These are phyloP conservation scores for Zancudomyces culisetae DNA, from an alignment of 371 early-diverging fungal species.

Conservation along the genomic window DNA sequence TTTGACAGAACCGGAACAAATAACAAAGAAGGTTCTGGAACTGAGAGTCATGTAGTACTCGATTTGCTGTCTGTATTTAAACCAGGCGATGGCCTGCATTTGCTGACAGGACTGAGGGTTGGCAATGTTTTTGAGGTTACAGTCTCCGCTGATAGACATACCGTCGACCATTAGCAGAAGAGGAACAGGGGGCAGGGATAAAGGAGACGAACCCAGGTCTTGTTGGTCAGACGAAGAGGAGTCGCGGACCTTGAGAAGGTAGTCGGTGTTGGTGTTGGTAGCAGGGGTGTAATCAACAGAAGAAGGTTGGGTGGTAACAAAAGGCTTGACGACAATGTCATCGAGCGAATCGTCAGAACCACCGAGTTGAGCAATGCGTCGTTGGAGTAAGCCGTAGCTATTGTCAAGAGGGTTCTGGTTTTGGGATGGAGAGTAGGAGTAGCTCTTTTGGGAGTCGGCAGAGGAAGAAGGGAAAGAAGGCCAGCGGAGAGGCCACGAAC, in stretches of 20 bases:
- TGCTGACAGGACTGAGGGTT: slow-evolving; percentile 13
- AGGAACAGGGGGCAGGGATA: slow-evolving; percentile 7
- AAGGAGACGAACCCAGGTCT: neutral
- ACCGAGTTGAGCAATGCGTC: too few species aligned
- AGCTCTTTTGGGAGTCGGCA: too few species aligned
- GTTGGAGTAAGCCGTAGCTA: too few species aligned
- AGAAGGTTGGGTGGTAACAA: slow-evolving; percentile 8
- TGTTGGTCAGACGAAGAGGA: too few species aligned
- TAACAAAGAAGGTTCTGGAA: slow-evolving; percentile 18
- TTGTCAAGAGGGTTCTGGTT: too few species aligned
- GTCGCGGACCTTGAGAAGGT: too few species aligned
- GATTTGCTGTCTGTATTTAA: slow-evolving; percentile 22
- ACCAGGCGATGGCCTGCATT: slow-evolving; percentile 26
- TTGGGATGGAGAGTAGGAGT: too few species aligned
- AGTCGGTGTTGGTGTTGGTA: slow-evolving; percentile 1
- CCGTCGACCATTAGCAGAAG: slow-evolving; percentile 18
- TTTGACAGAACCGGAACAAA: slow-evolving; percentile 9
- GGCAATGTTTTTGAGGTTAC: slow-evolving; percentile 9
- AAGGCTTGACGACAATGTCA: neutral
- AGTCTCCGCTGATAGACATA: slow-evolving; percentile 16
- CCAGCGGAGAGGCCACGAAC: slow-evolving; percentile 26
- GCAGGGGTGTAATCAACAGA: neutral
- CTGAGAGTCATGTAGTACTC: slow-evolving; percentile 27
- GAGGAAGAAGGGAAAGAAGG: slow-evolving; percentile 11
- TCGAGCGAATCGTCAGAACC: too few species aligned